Base-by-base conservation (phyloP, 768 basidiomycete species). In the Holtermanniella nyarrowii region DNA sequence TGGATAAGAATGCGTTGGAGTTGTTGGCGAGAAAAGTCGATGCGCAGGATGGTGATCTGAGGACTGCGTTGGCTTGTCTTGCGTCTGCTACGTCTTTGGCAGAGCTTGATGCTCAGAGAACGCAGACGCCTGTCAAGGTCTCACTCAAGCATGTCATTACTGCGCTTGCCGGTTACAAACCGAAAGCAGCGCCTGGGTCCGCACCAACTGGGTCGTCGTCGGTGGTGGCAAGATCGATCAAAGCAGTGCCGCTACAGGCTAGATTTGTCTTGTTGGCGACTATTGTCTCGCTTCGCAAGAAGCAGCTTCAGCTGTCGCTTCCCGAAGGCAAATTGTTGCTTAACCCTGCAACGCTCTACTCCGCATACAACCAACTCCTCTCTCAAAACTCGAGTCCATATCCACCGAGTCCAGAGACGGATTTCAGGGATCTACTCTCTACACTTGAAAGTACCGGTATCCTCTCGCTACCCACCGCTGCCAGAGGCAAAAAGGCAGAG, bases 41-140 rank as follows among this genome's bases (percentile, higher is more conserved):
- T 47, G 70, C 69, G 16, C 64, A 68, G 53, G 71, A 73, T 53
- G 72, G 72, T 16, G 72, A 73, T 55, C 49, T 73, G 22, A 25
- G 72, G 37, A 68, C 67, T 62, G 71, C 69, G 52, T 56, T 73
- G 16, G 64, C 65, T 26, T 61, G 65, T 22, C 55, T 69, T 25
- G 49, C 58, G 14, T 66, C 64, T 13, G 68, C 69, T 11, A 57
- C 70, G 44, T 57, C 58, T 31, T 55, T 68, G 12, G 63, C 66
- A n/a, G 72, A 73, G 48, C 52, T 52, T 10, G 72, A 73, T 48
- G 68, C 64, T 66, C 50, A 58, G 41, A 70, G 65, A 59, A 68
- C 64, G 50, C 46, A 44, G 1, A 43, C 43, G n/a, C 45, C 48
- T 0, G 40, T 50, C 14, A 69, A 69, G 39, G 58, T 69, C 26